These are phyloP conservation scores for Pseudogymnoascus pannorum DNA, from an alignment of 2,329 filamentous ascomycete species.

Conservation along the genomic window DNA sequence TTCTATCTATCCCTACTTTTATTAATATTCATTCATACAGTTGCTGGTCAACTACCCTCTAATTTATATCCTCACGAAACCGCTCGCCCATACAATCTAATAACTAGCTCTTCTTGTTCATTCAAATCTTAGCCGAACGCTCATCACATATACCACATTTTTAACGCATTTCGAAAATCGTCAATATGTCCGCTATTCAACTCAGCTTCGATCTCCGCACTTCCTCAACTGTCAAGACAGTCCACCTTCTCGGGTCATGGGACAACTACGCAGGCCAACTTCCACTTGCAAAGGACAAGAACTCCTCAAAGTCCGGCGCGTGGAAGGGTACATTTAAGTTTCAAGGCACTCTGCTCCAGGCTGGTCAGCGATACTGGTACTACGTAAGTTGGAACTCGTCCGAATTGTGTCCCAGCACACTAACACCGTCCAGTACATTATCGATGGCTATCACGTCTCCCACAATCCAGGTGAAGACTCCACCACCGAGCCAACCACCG, in stretches of 20 bases:
- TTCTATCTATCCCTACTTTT: slow-evolving; percentile 33
- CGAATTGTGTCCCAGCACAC: background rate
- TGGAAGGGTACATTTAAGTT: slow-evolving; percentile 98
- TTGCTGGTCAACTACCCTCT: slow-evolving; percentile 49
- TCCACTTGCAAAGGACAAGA: slow-evolving; percentile 82
- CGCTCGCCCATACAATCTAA: slow-evolving; percentile 23
- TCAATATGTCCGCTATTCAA: slow-evolving; percentile 77
- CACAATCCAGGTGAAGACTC: slow-evolving; percentile 89
- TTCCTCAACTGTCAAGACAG: slow-evolving; percentile 92
- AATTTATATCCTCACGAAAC: slow-evolving; percentile 46
- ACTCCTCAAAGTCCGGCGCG: slow-evolving; percentile 74
- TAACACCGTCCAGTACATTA: slow-evolving; percentile 62
- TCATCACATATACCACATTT: slow-evolving; percentile 27
- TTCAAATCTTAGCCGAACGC: slow-evolving; percentile 31
- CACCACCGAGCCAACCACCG: slow-evolving; percentile 91
- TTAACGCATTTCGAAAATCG: slow-evolving; percentile 26
- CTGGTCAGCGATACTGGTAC: slow-evolving; percentile 97
- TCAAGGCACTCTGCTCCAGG: slow-evolving; percentile 75
- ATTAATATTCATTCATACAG: slow-evolving; percentile 30
- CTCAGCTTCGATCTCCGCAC: slow-evolving; percentile 94
- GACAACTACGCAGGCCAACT: slow-evolving; percentile 95
- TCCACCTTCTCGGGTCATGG: slow-evolving; percentile 96
- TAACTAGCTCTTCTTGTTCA: slow-evolving; percentile 34
- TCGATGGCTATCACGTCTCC: slow-evolving; percentile 96
- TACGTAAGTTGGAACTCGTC: slow-evolving; percentile 48